Evolutionary conservation across 2,329 filamentous ascomycete species (phyloP).

Genomic region (Ambrosiella beaveri): DNA sequence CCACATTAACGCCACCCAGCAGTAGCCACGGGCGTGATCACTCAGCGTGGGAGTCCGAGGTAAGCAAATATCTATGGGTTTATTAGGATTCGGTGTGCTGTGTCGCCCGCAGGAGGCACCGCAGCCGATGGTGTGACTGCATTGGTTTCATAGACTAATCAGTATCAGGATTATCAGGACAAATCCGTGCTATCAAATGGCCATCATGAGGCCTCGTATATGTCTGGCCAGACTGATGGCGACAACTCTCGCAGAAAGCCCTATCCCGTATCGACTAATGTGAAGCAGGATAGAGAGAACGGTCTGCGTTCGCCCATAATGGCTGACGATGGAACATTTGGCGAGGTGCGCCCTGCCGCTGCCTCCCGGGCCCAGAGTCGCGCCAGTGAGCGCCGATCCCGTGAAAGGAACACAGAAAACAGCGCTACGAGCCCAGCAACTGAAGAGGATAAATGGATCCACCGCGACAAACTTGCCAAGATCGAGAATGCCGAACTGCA

Average conservation of each 20-base stretch:
- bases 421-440: conserved; percentile 15
- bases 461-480: conserved; percentile 64
- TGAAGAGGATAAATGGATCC: conserved; percentile 65
- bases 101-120: background rate
- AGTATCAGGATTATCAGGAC: conserved; percentile 1
- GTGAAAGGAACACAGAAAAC: conserved; percentile 5
- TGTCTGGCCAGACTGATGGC: background rate
- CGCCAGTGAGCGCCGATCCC: conserved; percentile 10
- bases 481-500: conserved; percentile 70
- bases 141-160: background rate
- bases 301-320: conserved; percentile 7
- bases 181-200: background rate
- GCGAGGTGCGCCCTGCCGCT: conserved; percentile 2
- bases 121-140: background rate
- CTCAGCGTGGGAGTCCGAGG: conserved; percentile 8
- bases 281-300: conserved; percentile 5
- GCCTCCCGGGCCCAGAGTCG: conserved; percentile 10
- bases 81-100: background rate
- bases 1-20: conserved; percentile 9
- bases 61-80: background rate
- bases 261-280: conserved; percentile 3
- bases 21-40: conserved; percentile 8
- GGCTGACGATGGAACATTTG: conserved; percentile 9
- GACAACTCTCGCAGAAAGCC: conserved; percentile 4
- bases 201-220: background rate